Evolutionary conservation across 139 green algal species (phyloP).

Genomic region (Deuterostichococcus epilithicus): DNA sequence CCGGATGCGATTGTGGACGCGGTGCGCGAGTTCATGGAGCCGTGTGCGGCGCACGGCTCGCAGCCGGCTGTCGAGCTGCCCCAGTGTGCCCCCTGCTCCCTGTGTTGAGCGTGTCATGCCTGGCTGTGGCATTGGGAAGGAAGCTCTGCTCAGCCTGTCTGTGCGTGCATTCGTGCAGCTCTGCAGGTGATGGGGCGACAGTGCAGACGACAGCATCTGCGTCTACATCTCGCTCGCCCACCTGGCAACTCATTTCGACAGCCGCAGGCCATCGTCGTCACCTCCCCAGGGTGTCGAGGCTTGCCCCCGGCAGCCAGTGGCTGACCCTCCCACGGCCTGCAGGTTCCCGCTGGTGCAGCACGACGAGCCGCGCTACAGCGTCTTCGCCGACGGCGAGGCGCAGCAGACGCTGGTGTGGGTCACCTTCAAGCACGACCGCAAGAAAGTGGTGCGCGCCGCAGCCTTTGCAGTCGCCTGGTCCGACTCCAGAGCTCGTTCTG

Average conservation of each 20-base stretch:
- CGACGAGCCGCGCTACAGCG: constrained; percentile 24
- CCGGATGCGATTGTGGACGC: constrained; percentile 35
- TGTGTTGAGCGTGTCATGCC: too few relatives aligned
- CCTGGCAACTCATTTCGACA: not conserved
- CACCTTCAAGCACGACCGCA: constrained; percentile 52
- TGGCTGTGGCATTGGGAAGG: too few relatives aligned
- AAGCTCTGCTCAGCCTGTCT: too few relatives aligned
- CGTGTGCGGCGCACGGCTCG: not conserved
- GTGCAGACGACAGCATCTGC: too few relatives aligned
- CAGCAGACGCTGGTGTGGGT: constrained; percentile 46
- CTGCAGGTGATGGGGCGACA: too few relatives aligned
- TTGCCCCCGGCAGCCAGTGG: not conserved
- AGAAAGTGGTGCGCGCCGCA: not conserved
- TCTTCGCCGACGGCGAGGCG: constrained; percentile 59
- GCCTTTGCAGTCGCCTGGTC: too few relatives aligned
- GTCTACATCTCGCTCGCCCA: too few relatives aligned
- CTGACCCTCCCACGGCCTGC: not conserved
- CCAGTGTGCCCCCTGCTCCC: not conserved
- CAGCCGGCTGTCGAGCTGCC: not conserved
- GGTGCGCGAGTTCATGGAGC: constrained; percentile 19
- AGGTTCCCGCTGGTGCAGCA: constrained; percentile 27
- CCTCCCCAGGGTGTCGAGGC: not conserved
- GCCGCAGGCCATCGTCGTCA: not conserved
- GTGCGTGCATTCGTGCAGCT: too few relatives aligned
- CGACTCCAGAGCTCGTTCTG: too few relatives aligned